A percentile compares a stretch with the other conserved stretches of the same genome.
These are phyloP conservation scores for Fomitopsis pulvina DNA, from an alignment of 768 basidiomycete genomes.

Conservation along the genomic window DNA sequence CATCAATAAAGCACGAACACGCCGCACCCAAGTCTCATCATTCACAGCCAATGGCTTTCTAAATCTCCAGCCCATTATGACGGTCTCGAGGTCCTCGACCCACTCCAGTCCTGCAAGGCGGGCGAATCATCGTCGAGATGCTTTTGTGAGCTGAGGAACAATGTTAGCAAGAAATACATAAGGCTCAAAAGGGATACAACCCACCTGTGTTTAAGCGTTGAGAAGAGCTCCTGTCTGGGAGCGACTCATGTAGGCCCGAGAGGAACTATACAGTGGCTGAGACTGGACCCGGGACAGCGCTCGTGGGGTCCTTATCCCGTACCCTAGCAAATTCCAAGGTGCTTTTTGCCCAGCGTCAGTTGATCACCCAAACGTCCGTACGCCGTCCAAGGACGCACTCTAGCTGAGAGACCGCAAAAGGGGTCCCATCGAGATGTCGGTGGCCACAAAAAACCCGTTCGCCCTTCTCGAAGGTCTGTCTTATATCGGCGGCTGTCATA, in stretches of 20 bases:
- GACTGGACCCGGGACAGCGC: slow-evolving; percentile 15
- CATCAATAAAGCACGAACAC: slow-evolving; percentile 32
- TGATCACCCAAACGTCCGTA: slow-evolving; percentile 13
- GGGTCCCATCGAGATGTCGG: slow-evolving; percentile 82
- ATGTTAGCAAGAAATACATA: slow-evolving; percentile 13
- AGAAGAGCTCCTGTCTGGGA: background rate
- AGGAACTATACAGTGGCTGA: slow-evolving; percentile 31
- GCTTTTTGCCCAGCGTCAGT: slow-evolving; percentile 12
- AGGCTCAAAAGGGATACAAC: slow-evolving; percentile 15
- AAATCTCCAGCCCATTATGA: slow-evolving; percentile 72
- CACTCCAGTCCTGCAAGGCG: slow-evolving; percentile 63
- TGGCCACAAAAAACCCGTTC: slow-evolving; percentile 85
- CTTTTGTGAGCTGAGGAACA: slow-evolving; percentile 58
- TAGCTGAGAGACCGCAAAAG: slow-evolving; percentile 30
- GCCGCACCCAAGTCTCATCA: slow-evolving; percentile 91
- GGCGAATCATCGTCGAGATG: slow-evolving; percentile 83
- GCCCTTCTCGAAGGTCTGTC: slow-evolving; percentile 71
- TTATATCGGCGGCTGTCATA: slow-evolving; percentile 2
- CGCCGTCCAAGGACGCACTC: slow-evolving; percentile 17
- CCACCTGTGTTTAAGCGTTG: slow-evolving; percentile 66
- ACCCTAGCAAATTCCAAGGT: slow-evolving; percentile 7
- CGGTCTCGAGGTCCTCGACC: slow-evolving; percentile 89
- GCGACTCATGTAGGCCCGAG: slow-evolving; percentile 21
- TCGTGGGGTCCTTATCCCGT: slow-evolving; percentile 13
- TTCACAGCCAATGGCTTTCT: slow-evolving; percentile 28